Conservation (phyloP, 306 rosid genomes). For the Leucaena leucocephala region DNA sequence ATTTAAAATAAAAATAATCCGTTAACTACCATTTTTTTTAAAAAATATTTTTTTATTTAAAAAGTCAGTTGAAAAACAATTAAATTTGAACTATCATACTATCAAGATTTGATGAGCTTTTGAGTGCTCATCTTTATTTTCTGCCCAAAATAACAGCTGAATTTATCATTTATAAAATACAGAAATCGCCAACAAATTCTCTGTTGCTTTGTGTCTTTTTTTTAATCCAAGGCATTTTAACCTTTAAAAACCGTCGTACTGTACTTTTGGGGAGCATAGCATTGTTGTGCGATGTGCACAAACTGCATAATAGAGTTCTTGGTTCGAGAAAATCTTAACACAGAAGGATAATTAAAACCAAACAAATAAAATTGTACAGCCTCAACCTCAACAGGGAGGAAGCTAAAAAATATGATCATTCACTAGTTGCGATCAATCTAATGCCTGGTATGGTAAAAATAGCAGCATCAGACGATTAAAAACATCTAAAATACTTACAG, state of each 20-base stretch:
- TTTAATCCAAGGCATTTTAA: neutral
- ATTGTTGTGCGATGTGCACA: neutral
- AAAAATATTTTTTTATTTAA: too few relatives aligned
- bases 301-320: neutral
- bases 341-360: neutral
- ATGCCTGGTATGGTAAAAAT: conserved; percentile 48
- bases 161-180: neutral
- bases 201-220: neutral
- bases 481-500: conserved; percentile 42
- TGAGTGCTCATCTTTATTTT: too few relatives aligned
- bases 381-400: conserved; percentile 34
- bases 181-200: neutral
- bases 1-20: too few relatives aligned
- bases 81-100: too few relatives aligned
- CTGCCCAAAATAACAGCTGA: too few relatives aligned
- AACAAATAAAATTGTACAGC: conserved; percentile 41
- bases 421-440: conserved; percentile 37
- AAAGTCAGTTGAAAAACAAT: too few relatives aligned
- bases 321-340: neutral
- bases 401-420: conserved; percentile 33
- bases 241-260: neutral
- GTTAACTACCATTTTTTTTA: too few relatives aligned
- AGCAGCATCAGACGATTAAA: conserved; percentile 46
- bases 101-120: too few relatives aligned
- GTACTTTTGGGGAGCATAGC: neutral